Percentiles rank a stretch among this genome's conserved stretches.
Conservation (phyloP, 768 basidiomycete genomes). For the Candolleomyces efflorescens region DNA sequence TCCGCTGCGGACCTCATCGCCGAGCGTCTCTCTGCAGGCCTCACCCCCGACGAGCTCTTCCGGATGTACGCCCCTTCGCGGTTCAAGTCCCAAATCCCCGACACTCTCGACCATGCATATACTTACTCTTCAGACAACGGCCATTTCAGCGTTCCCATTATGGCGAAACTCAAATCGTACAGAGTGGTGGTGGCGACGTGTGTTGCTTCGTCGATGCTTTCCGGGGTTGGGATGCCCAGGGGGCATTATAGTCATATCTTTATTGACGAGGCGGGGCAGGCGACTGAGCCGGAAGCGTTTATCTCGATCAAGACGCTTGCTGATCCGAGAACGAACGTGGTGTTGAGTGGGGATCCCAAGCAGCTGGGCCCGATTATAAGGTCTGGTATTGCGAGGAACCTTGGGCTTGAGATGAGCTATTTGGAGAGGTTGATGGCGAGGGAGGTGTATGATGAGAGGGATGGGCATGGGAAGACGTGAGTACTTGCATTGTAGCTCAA, state of each 20-base stretch:
- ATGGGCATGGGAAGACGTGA: slow-evolving; percentile 26
- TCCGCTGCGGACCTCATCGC: slow-evolving; percentile 62
- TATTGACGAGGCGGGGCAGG: slow-evolving; percentile 63
- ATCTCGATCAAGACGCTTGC: slow-evolving; percentile 60
- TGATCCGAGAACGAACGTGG: slow-evolving; percentile 45
- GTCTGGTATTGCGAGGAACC: slow-evolving; percentile 48
- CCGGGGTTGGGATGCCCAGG: slow-evolving; percentile 50
- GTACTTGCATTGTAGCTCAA: too few species aligned
- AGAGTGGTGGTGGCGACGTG: slow-evolving; percentile 63
- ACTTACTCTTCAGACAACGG: slow-evolving; percentile 29
- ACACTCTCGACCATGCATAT: slow-evolving; percentile 31
- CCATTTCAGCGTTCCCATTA: slow-evolving; percentile 36
- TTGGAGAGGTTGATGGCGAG: slow-evolving; percentile 53
- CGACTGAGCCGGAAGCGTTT: slow-evolving; percentile 65
- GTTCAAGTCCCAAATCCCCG: slow-evolving; percentile 39
- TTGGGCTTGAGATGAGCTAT: slow-evolving; percentile 58
- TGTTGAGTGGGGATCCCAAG: slow-evolving; percentile 69
- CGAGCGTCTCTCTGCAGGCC: slow-evolving; percentile 29
- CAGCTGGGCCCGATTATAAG: slow-evolving; percentile 61
- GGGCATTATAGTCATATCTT: slow-evolving; percentile 70
- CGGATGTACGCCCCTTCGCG: slow-evolving; percentile 54
- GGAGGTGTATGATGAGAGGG: slow-evolving; percentile 29
- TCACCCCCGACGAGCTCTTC: slow-evolving; percentile 39
- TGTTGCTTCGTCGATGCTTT: slow-evolving; percentile 52
- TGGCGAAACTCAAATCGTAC: slow-evolving; percentile 36